Base-by-base conservation (phyloP, 495 filamentous ascomycete genomes). In the Penicillium turbatum region DNA sequence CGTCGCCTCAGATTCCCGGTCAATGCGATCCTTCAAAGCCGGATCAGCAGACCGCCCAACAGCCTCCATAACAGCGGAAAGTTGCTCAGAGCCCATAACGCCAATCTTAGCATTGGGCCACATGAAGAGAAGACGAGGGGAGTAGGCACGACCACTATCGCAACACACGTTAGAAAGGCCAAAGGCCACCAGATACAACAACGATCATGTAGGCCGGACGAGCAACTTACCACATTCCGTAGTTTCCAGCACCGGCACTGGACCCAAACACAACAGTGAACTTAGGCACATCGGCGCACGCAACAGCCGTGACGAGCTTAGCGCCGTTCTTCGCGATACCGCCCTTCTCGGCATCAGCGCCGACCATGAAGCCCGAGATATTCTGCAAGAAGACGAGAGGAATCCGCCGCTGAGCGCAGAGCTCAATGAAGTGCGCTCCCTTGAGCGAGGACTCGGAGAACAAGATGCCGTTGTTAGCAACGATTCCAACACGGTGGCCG, bases 261-360 rank as follows among this genome's bases (percentile, higher is more conserved):
- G 87, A 86, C 5, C 93, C 93, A 24, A 97, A 85, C 0, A 98
- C 89, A 5, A 98, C 87, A 0, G 93, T 98, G 62, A 98, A 93
- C 69, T 98, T 98, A 55, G 93, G 95, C 34, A 97, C 93, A 54
- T 95, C 86, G 9, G 92, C 90, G 66, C 92, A 97, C 5, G 91
- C 89, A 3, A 97, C 95, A 3, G 93, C 93, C 7, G 91, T 97
- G 7, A 98, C 93, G 15, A 98, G 79, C 75, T 98, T 97, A 0
- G 93, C 93, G 37, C 93, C 93, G 64, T 98, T 95, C 79, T 97
- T 97, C 27, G 93, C 93, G 59, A 98, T 97, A 6, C 93, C 93
- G 46, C 90, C 93, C 37, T 85, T 85, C 69, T 98, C 93, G 4
- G 92, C 93, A 61, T 95, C 90, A 7, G 79, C 80, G 26, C 93